These are phyloP conservation scores for Echites panduratus DNA, from an alignment of 257 asterid species.

Conservation along the genomic window DNA sequence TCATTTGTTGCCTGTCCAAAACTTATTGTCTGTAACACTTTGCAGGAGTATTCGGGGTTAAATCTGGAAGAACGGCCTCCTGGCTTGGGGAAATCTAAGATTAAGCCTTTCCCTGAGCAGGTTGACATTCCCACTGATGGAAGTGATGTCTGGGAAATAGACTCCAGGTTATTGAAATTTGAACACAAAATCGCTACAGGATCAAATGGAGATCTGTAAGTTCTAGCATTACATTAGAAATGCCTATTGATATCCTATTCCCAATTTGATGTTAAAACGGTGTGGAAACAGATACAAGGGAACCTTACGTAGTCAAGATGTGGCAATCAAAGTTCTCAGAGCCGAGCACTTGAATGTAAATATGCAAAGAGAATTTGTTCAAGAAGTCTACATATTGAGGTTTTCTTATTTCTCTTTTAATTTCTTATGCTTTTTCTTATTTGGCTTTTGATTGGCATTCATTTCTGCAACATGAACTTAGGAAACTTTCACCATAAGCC, in stretches of 20 bases:
- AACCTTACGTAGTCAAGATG: slow-evolving; percentile 56
- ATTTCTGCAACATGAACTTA: neutral
- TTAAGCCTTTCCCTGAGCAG: slow-evolving; percentile 24
- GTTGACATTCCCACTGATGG: slow-evolving; percentile 47
- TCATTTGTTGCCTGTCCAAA: slow-evolving; percentile 1
- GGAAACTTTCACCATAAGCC: neutral
- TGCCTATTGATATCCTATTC: neutral
- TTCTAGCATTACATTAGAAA: slow-evolving; percentile 1
- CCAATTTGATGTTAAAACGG: slow-evolving; percentile 7
- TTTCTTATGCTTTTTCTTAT: neutral
- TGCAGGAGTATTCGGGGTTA: slow-evolving; percentile 36
- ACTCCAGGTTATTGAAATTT: slow-evolving; percentile 46
- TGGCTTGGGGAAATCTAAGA: slow-evolving; percentile 24
- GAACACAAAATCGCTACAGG: slow-evolving; percentile 60
- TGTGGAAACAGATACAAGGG: slow-evolving; percentile 67
- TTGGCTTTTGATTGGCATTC: neutral
- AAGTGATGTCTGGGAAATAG: slow-evolving; percentile 82
- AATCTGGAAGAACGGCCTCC: slow-evolving; percentile 31
- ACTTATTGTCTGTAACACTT: slow-evolving; percentile 10
- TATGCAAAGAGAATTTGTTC: slow-evolving; percentile 60
- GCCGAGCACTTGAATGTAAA: slow-evolving; percentile 42
- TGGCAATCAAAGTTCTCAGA: slow-evolving; percentile 76
- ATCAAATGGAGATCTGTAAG: slow-evolving; percentile 77
- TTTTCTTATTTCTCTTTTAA: neutral
- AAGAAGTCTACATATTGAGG: slow-evolving; percentile 91